Conservation (phyloP, 1,284 basidiomycete genomes). For the Spongispora temasekensis region DNA sequence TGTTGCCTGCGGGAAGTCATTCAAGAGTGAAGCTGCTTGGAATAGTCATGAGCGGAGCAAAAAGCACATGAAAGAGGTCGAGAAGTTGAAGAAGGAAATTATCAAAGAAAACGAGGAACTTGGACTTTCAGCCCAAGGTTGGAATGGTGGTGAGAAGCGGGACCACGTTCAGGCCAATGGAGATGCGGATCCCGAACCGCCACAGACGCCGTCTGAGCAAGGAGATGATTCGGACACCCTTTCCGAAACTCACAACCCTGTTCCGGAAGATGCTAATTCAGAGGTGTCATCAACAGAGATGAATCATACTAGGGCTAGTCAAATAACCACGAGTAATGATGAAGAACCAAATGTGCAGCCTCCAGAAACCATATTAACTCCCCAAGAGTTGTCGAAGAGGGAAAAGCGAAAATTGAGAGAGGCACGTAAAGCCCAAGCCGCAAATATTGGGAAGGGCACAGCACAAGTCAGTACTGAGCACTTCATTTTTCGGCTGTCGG, state of each 20-base stretch:
- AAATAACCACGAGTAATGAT: not conserved
- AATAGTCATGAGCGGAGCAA: conserved; percentile 95
- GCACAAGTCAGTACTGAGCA: conserved; percentile 21
- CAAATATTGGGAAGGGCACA: conserved; percentile 18
- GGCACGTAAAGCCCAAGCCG: conserved; percentile 69
- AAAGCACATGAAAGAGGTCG: conserved; percentile 91
- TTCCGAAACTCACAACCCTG: conserved; percentile 1
- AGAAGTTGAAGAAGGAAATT: conserved; percentile 75
- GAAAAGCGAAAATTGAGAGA: conserved; percentile 81
- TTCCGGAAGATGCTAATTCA: not conserved
- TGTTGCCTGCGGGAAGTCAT: conserved; percentile 92
- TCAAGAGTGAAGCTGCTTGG: conserved; percentile 94
- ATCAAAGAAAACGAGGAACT: conserved; percentile 73
- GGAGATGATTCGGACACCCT: conserved; percentile 16
- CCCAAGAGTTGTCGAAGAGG: conserved; percentile 65
- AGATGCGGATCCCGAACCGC: conserved; percentile 10
- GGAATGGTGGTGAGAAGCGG: conserved; percentile 28
- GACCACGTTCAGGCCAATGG: conserved; percentile 16
- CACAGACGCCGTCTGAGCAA: conserved; percentile 18
- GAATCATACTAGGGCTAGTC: not conserved
- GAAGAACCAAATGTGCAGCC: not conserved
- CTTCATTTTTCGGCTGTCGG: not conserved
- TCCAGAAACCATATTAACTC: conserved; percentile 45
- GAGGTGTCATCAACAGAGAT: conserved; percentile 7
- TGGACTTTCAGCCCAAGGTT: conserved; percentile 36